A percentile compares a stretch with the other conserved stretches of the same genome.
These are phyloP conservation scores for Piper betle DNA, from an alignment of 164 flowering plant genomes.

Conservation along the genomic window DNA sequence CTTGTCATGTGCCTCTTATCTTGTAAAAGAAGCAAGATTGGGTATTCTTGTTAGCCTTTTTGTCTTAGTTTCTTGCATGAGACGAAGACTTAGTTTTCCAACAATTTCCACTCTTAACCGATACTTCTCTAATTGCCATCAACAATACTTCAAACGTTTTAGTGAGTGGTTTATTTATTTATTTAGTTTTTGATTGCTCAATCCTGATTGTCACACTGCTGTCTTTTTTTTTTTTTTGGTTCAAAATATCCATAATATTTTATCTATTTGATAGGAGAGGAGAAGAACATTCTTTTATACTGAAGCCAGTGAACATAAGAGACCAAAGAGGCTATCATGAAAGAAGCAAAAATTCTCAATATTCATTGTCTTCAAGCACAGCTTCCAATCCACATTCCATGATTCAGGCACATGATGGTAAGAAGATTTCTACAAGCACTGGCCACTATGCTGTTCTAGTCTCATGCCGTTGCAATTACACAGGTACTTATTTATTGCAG, in stretches of 20 bases:
- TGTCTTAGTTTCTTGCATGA: no score
- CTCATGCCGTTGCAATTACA: slow-evolving; percentile 89
- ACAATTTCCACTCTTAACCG: no score
- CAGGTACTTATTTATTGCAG: slow-evolving; percentile 35
- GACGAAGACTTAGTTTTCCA: no score
- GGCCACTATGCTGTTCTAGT: slow-evolving; percentile 75
- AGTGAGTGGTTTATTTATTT: no score
- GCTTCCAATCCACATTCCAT: slow-evolving; percentile 29
- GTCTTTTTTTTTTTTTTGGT: background rate
- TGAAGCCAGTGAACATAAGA: slow-evolving; percentile 66
- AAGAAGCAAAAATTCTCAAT: slow-evolving; percentile 25
- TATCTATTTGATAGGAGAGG: slow-evolving; percentile 55
- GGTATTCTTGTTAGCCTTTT: no score
- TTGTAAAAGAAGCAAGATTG: background rate
- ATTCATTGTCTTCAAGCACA: slow-evolving; percentile 18
- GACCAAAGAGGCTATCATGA: slow-evolving; percentile 25
- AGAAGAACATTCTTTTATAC: slow-evolving; percentile 93
- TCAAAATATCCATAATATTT: no score
- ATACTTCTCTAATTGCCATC: no score
- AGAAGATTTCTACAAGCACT: slow-evolving; percentile 19
- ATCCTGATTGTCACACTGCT: background rate
- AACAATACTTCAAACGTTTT: no score
- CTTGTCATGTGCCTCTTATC: background rate
- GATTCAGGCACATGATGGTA: slow-evolving; percentile 25
- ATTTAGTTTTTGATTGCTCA: background rate